Conservation (phyloP, 495 filamentous ascomycete genomes). For the Tuber calosporum region DNA sequence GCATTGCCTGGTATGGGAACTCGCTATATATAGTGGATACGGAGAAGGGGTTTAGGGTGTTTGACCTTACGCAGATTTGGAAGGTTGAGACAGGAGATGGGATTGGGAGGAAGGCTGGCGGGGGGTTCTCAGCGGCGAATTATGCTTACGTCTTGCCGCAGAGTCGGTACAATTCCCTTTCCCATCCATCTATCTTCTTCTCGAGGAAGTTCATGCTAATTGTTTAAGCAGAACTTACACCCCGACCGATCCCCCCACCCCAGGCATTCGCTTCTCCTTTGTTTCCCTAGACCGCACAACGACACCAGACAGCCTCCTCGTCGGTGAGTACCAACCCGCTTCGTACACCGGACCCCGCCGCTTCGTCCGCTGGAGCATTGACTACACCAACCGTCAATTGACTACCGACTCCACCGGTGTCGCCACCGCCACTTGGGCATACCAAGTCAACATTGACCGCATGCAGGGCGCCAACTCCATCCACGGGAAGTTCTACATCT, state of each 20-base stretch:
- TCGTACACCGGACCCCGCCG: slow-evolving; percentile 19
- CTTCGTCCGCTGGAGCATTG: slow-evolving; percentile 26
- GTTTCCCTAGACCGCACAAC: slow-evolving; percentile 34
- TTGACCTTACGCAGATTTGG: slow-evolving; percentile 43
- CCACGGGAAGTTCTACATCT: slow-evolving; percentile 31
- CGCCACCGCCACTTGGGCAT: slow-evolving; percentile 25
- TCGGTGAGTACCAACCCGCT: slow-evolving; percentile 31
- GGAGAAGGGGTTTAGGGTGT: slow-evolving; percentile 40
- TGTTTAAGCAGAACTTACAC: slow-evolving; percentile 5
- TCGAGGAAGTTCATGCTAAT: slow-evolving; percentile 17
- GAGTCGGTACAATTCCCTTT: slow-evolving; percentile 9
- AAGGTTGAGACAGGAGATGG: slow-evolving; percentile 41
- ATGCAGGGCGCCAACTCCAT: slow-evolving; percentile 28
- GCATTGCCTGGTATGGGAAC: slow-evolving; percentile 44
- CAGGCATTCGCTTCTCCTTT: slow-evolving; percentile 31
- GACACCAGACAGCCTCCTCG: slow-evolving; percentile 27
- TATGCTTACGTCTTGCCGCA: slow-evolving; percentile 41
- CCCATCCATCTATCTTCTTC: background rate
- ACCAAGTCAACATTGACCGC: slow-evolving; percentile 20
- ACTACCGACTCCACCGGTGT: slow-evolving; percentile 10
- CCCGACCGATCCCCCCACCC: slow-evolving; percentile 10
- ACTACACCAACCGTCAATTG: slow-evolving; percentile 32
- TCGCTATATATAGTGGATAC: slow-evolving; percentile 44
- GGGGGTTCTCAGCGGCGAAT: slow-evolving; percentile 40
- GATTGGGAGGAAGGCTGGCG: slow-evolving; percentile 34